Percentiles rank a stretch among this genome's conserved stretches.
Evolutionary conservation across 2,329 filamentous ascomycete genomes (phyloP).

Genomic region (Diaporthe capsici): DNA sequence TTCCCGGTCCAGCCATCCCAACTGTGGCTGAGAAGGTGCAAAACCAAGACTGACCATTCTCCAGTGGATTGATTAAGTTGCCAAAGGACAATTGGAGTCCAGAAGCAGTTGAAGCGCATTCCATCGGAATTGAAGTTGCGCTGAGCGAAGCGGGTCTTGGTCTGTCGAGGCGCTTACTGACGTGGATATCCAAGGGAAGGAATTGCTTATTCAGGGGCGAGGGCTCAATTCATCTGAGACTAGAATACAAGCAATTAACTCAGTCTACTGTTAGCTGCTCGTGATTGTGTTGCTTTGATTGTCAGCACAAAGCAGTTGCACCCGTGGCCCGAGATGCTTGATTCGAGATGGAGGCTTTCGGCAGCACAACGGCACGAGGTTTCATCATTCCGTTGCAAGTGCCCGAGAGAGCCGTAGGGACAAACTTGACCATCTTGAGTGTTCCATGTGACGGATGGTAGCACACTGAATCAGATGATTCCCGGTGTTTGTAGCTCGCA

Average conservation of each 20-base stretch:
- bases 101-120: not conserved
- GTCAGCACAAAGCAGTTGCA: not conserved
- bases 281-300: not conserved
- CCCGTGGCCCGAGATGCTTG: not conserved
- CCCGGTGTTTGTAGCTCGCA: not conserved
- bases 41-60: not conserved
- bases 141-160: not conserved
- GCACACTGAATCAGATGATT: not conserved
- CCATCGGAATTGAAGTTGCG: not conserved
- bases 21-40: not conserved
- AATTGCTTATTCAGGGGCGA: too few relatives aligned
- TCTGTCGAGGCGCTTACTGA: not conserved
- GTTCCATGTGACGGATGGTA: not conserved
- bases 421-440: not conserved
- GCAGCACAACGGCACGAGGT: too few relatives aligned
- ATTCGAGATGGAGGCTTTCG: not conserved
- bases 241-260: not conserved
- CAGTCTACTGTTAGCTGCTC: not conserved
- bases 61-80: not conserved
- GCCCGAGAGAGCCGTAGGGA: not conserved
- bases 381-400: not conserved
- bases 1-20: not conserved
- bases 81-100: too few relatives aligned
- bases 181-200: too few relatives aligned
- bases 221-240: not conserved